Conservation (phyloP, 1,139 yeast genomes). For the Keqinozyma sinolaborantium region DNA sequence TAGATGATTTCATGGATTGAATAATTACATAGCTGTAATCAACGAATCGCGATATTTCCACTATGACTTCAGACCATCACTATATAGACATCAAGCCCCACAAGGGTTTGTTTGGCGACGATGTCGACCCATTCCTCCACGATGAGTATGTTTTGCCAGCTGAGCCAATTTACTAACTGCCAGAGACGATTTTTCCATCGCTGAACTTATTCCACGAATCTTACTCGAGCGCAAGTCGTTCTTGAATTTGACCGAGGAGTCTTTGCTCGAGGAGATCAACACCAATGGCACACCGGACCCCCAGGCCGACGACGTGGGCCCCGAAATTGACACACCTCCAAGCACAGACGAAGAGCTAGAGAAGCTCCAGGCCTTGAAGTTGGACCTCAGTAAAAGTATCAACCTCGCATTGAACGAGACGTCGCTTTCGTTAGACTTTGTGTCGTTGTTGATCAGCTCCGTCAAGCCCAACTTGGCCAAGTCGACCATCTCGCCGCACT, state of each 20-base stretch:
- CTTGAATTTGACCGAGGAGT: conserved; percentile 53
- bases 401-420: conserved; percentile 82
- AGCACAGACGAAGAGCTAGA: conserved; percentile 29
- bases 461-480: conserved; percentile 82
- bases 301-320: conserved; percentile 2
- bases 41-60: conserved; percentile 4
- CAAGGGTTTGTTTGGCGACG: conserved; percentile 22
- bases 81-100: conserved; percentile 4
- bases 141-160: conserved; percentile 31
- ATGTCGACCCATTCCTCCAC: conserved; percentile 35
- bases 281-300: conserved; percentile 5
- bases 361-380: conserved; percentile 52
- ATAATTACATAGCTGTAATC: background rate
- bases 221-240: conserved; percentile 37
- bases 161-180: conserved; percentile 10
- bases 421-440: conserved; percentile 81
- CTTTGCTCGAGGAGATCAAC: conserved; percentile 27
- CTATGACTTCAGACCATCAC: conserved; percentile 2
- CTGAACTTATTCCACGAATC: conserved; percentile 41
- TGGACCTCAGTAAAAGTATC: conserved; percentile 53
- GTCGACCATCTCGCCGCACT: conserved; percentile 85
- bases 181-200: conserved; percentile 35
- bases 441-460: conserved; percentile 78
- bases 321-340: conserved; percentile 5
- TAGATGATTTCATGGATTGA: conserved; percentile 49